Evolutionary conservation across 2,329 filamentous ascomycete species (phyloP).

Genomic region (Thelonectria olida): DNA sequence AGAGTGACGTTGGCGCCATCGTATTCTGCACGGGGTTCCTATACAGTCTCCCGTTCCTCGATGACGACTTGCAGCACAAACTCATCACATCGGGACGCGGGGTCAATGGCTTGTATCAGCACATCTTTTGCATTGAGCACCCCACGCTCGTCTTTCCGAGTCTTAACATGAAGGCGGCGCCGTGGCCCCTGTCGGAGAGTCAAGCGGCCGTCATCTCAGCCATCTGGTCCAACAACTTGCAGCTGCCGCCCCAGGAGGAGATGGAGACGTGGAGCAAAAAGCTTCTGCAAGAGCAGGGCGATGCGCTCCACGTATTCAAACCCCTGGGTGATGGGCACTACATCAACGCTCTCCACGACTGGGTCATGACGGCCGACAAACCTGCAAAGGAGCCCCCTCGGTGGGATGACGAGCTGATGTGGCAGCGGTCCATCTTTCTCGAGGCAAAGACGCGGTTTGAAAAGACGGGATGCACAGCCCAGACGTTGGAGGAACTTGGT

Average conservation of each 20-base stretch:
- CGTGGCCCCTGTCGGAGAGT: constrained; percentile 81
- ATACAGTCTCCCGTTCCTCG: constrained; percentile 81
- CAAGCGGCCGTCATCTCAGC: constrained; percentile 82
- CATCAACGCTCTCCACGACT: constrained; percentile 74
- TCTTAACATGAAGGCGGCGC: constrained; percentile 85
- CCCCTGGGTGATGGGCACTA: constrained; percentile 67
- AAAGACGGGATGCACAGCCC: constrained; percentile 70
- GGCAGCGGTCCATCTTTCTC: constrained; percentile 74
- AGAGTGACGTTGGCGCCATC: constrained; percentile 76
- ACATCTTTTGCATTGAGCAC: constrained; percentile 78
- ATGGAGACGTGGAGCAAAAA: constrained; percentile 77
- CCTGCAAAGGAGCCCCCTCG: constrained; percentile 73
- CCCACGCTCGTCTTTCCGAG: constrained; percentile 83
- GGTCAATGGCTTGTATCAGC: constrained; percentile 78
- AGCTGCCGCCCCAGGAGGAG: constrained; percentile 67
- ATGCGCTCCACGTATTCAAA: constrained; percentile 43
- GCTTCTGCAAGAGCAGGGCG: constrained; percentile 60
- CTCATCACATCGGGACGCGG: constrained; percentile 75
- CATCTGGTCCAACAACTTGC: constrained; percentile 77
- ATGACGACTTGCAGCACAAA: constrained; percentile 52
- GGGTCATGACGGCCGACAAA: constrained; percentile 61
- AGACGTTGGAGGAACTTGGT: constrained; percentile 75
- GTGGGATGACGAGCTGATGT: constrained; percentile 77
- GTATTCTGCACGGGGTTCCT: constrained; percentile 93
- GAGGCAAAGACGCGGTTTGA: constrained; percentile 79